Base-by-base conservation (phyloP, 805 yeast genomes). In the Candida cerambycidarum region DNA sequence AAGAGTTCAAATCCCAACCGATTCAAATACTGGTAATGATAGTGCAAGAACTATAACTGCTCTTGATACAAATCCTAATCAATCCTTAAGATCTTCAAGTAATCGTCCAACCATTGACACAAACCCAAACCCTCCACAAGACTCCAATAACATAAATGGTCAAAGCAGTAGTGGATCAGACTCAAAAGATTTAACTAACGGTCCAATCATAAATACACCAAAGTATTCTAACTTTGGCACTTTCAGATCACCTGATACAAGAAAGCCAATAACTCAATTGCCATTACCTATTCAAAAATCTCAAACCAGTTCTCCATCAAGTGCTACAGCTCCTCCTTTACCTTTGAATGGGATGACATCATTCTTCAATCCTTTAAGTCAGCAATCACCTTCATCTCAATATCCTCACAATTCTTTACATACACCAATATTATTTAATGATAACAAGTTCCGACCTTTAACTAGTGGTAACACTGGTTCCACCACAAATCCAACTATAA, bases 1-100 rank as follows among this genome's bases (percentile, higher is more conserved):
- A 34, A 61, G 86, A 43, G 82, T 83, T 9, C 80, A 80, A 51
- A 83, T 83, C n/a, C 89, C 89, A 1, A 66, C 65, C 4, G 79
- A 72, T 54, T 48, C 65, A 41, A 65, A 67, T 42, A 54, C 60
- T 17, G 24, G 41, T 10, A 56, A 60, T 47, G 69, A 71, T 56
- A 59, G 76, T 53, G 70, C 76, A 39, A 53, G 67, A 18, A 72
- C 80, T 0, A 54, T 75, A 17, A 70, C 80, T 4, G 78, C 79
- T 1, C 37, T 71, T 10, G 66, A 69, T 44, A 51, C 59, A 27
- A 42, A 46, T 41, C 44, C 35, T 6, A 44, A 44, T 13, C 38
- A 21, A 34, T 34, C 38, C 12, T 19, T 34, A 9, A 14, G 38
- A 39, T 28, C 42, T 6, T 28, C 42, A 2, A 21, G 29, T 11